Evolutionary conservation across 768 basidiomycete genomes (phyloP), one percentile per base, ranked within the genome.

Genomic region (Dioszegia aurantiaca): DNA sequence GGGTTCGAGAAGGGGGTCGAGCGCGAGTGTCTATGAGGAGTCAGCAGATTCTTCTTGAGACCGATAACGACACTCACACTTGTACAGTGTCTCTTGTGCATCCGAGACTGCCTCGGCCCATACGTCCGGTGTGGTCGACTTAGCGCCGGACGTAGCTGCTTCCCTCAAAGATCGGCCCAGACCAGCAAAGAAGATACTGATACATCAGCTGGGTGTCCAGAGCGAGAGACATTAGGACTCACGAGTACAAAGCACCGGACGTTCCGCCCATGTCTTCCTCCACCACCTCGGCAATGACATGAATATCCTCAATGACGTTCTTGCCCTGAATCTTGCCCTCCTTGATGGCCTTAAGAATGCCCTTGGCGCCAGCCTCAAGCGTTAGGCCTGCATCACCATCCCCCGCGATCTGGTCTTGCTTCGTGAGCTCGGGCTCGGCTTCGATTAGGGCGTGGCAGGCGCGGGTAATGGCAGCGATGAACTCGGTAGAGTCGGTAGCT

Each of bases 241-340:
- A 90, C 89, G 90, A 91, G 75, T 92, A 94, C 26, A 94, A 75
- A 0, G 90, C 90, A 2, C 91, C 91, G 63, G 87, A 88, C 5
- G 91, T 93, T 31, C 91, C 91, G 12, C 88, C 91, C 91, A 94
- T 94, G 17, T 81, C 80, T 64, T 88, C 86, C 74, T 91, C 89
- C 2, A 87, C 86, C 9, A 86, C 83, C 62, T 84, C 81, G 2
- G 91, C 83, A 58, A 93, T 83, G 2, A 80, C 79, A 42, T 87
- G 82, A 59, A 89, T 79, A 52, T 85, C 82, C 24, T 79, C 80
- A 36, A 87, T 80, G 46, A 90, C 80, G 64, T 91, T 83, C 11
- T 79, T 72, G 5, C 87, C 88, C 10, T 78, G 78, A 47, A 93
- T 81, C 28, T 71, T 78, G 1, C 84, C 84, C 24, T 81, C 77